phyloP scores from a whole-genome alignment of 78 protist species.

The Dictyostelium citrinum region DNA sequence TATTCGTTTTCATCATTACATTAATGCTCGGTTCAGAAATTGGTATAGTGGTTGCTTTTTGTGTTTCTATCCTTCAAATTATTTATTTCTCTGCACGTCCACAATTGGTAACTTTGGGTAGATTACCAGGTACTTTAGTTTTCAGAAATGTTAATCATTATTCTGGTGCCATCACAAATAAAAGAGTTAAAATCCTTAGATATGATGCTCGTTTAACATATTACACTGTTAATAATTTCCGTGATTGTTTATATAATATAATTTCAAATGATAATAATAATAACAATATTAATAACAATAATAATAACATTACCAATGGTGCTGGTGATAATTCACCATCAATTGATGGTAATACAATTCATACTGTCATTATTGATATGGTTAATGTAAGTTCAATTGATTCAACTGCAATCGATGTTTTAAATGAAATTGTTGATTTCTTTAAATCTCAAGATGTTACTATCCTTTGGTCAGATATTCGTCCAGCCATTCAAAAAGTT shows the following conservation, averaged over 20 bases:
- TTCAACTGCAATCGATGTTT: conserved; percentile 62
- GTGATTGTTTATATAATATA: conserved; percentile 6
- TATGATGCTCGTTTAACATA: conserved; percentile 69
- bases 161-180: conserved; percentile 29
- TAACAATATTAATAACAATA: neutral
- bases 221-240: conserved; percentile 62
- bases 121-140: conserved; percentile 61
- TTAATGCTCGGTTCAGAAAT: conserved; percentile 51
- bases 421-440: conserved; percentile 43
- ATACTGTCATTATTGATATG: conserved; percentile 21
- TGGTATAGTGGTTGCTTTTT: conserved; percentile 64
- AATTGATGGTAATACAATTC: neutral
- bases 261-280: neutral
- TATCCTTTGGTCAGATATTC: conserved; percentile 41
- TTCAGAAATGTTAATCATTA: conserved; percentile 61
- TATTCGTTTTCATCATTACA: conserved; percentile 43
- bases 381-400: conserved; percentile 63
- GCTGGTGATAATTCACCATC: neutral
- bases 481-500: neutral
- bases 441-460: neutral
- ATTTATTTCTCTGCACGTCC: conserved; percentile 76
- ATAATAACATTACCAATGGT: neutral
- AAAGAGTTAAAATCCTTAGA: conserved; percentile 52
- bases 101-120: conserved; percentile 45
- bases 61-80: conserved; percentile 61